Evolutionary conservation across 257 asterid species (phyloP), one percentile per base, ranked within the genome.

Genomic region (Ballota nigra): DNA sequence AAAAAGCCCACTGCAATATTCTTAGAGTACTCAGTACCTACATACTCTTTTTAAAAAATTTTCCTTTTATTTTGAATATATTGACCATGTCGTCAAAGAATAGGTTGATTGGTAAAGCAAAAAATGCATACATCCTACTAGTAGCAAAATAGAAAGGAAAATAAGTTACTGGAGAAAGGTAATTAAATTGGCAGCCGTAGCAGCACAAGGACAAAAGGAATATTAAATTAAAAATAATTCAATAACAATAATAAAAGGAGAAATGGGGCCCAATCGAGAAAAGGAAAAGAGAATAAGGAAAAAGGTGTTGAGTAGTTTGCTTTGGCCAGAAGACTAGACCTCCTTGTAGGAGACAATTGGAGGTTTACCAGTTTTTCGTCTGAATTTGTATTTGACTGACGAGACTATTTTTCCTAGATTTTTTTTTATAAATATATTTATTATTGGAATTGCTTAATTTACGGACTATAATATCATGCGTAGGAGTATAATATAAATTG

Each of bases 261-360:
- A 63, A 64, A 69, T 69, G 47, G 66, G 71, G 67, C 47, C 6
- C 2, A 45, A 80, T 75, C 74, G 80, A 76, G 49, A 76, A 76
- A 72, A 76, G 81, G 24, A 63, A 84, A 84, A 81, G 86, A 66
- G 63, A 78, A 33, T 47, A 64, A 64, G 55, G 51, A 58, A 73
- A 80, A 78, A 60, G 60, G 56, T 56, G 47, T 23, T 26, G 29
- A 8, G 74, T 20, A 77, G 85, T 80, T 82, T 80, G 81, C 87
- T 80, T 85, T 76, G 84, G 84, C 10, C 83, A 80, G 81, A 82
- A 80, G 89, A 72, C 76, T 80, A 80, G 78, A 78, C 81, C 80
- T 71, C 85, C 83, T 83, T 69, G 67, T 74, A 81, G 86, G 87
- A 83, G 90, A 85, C 90, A 85, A 81, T 76, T 80, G 64, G 86